Base-by-base conservation (phyloP, 441 rosid species). In the Cnidoscolus chayamansa region DNA sequence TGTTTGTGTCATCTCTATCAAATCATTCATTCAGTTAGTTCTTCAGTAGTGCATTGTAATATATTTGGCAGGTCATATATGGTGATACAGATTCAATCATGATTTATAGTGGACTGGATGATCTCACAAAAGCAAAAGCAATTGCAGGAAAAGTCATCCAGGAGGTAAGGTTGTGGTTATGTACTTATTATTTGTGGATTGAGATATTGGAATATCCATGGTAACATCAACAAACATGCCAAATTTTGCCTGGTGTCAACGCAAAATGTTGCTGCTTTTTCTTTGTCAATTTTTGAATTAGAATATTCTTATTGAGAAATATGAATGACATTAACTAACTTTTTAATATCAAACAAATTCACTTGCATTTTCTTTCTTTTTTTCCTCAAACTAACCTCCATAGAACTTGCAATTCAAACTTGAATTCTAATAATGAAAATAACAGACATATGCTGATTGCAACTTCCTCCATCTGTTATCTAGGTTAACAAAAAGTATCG, bases 81-180 rank as follows among this genome's bases (percentile, higher is more conserved):
- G 99, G 99, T 68, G 99, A 93, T 79, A 95, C 99, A 17, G 99
- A 91, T 87, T 95, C 99, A 74, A 95, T 95, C 80, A 95, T 95
- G 99, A 90, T 93, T 79, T 83, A 95, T 80, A 95, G 90, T 73
- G 97, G 98, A 74, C 85, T 93, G 32, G 95, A 93, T 77, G 96
- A 95, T 78, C 77, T 89, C 71, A 73, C 83, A 71, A 85, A 90
- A 84, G 97, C 90, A 79, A 89, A 88, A 76, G 85, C 84, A 74
- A 87, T 90, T 75, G 87, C 94, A 12, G 72, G 89, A 68, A 93
- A 91, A 84, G 97, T 93, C 79, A 90, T 90, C 79, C 91, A 84
- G 73, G 99, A 91, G 96, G 99, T 95, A 77, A 78, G 84, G 55
- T 73, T 56, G 74, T 74, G 67, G 67, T 69, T 17, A 66, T 67